Evolutionary conservation across 192 early-diverging fungal species (phyloP), one percentile per base, ranked within the genome.

Genomic region (Podila epicladia): DNA sequence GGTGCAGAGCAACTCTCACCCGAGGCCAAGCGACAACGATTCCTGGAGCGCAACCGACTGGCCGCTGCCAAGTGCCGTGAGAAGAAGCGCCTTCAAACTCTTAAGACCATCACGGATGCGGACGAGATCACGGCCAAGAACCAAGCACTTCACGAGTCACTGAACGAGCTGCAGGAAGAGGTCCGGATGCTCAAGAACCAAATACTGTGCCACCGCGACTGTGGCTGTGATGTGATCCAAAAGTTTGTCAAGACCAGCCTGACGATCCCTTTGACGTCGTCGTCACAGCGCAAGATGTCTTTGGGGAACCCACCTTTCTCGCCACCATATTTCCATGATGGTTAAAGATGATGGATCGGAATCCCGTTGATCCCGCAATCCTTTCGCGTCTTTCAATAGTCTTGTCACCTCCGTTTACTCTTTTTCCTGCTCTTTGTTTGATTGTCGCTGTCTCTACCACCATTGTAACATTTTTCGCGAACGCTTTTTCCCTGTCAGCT

Each of bases 1-100:
- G 53, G 24, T 20, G 67, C 66, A n/a, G 82, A 83, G 13, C 70
- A 76, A 20, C 41, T 45, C 41, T 72, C 74, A 1, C 29, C 68
- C 15, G 75, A 77, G 48, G 58, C 72, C 17, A 83, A 83, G 53
- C 82, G 82, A 5, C 82, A 74, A 58, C 69, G 70, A 51, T 83
- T 83, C 41, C 41, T 83, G 41, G 82, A 83, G 28, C 74, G 82
- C 20, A 83, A 83, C 60, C 71, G 82, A 9, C 72, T 76, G 70
- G 82, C 82, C 0, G 77, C 77, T 0, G 57, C 70, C 24, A 72
- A 73, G 49, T 80, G 77, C 26, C 77, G 77, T 4, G 77, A 80
- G 49, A 80, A 80, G 77, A 80, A 80, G 62, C 66, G 77, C 1
- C 37, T 69, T 3, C 77, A 80, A 29, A 80, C 77, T 1, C 67